Percentiles rank a stretch among this genome's conserved stretches.
phyloP scores from a whole-genome alignment of 805 yeast species.

The Candida sakaeoensis region DNA sequence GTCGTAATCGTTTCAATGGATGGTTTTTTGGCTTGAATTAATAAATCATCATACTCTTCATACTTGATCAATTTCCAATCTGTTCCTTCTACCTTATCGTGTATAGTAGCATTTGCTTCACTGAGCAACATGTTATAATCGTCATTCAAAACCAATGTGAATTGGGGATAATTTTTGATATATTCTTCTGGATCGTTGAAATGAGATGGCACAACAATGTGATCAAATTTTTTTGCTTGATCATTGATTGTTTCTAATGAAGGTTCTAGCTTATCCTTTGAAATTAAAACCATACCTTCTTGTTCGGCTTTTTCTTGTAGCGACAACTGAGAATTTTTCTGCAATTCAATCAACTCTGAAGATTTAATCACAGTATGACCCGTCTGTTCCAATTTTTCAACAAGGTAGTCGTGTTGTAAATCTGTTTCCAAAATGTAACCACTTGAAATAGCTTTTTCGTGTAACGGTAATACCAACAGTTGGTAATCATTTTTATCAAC shows the following conservation, averaged over 20 bases:
- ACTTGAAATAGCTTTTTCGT: constrained; percentile 9
- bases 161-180: constrained; percentile 2
- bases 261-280: constrained; percentile 13
- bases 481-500: constrained; percentile 11
- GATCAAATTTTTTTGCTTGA: constrained; percentile 5
- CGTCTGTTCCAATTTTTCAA: constrained; percentile 12
- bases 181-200: constrained; percentile 13
- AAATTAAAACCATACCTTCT: constrained; percentile 14
- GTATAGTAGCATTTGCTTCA: constrained; percentile 15
- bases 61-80: constrained; percentile 13
- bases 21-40: constrained; percentile 25
- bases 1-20: constrained; percentile 22
- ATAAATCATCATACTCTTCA: constrained; percentile 29
- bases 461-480: constrained; percentile 10
- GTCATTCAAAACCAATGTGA: constrained; percentile 12
- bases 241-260: constrained; percentile 7
- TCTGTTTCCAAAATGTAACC: constrained; percentile 10
- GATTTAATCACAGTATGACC: constrained; percentile 14
- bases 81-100: constrained; percentile 11
- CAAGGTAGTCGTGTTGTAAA: constrained; percentile 13
- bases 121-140: constrained; percentile 20
- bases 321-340: constrained; percentile 10
- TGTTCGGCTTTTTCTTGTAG: constrained; percentile 15
- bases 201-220: constrained; percentile 13
- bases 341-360: constrained; percentile 11